These are phyloP conservation scores for Alternaria sp. DNA, from an alignment of 2,329 filamentous ascomycete genomes.

Conservation along the genomic window DNA sequence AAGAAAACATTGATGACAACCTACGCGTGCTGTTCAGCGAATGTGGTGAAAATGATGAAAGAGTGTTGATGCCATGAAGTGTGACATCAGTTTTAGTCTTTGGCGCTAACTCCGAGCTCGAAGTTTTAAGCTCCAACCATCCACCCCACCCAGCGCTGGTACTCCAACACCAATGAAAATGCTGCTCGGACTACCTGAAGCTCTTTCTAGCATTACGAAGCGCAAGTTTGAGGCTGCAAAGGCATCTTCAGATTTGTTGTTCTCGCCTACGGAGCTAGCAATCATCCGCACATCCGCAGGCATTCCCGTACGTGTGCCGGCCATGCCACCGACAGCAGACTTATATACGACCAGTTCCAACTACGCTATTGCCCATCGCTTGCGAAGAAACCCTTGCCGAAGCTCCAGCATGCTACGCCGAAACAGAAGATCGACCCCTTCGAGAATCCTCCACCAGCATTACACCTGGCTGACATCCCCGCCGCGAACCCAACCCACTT, in stretches of 20 bases:
- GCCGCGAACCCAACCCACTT: conserved; percentile 60
- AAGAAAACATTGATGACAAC: neutral
- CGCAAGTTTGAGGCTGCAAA: conserved; percentile 50
- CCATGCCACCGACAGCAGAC: conserved; percentile 6
- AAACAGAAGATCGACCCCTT: conserved; percentile 65
- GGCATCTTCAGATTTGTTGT: conserved; percentile 45
- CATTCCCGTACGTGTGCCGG: conserved; percentile 46
- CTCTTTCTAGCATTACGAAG: conserved; percentile 49
- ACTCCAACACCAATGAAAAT: conserved; percentile 26
- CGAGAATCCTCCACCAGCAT: conserved; percentile 63
- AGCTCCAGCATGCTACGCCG: conserved; percentile 48
- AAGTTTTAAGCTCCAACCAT: neutral
- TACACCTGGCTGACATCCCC: conserved; percentile 64
- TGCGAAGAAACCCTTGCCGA: conserved; percentile 67
- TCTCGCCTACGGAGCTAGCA: conserved; percentile 52
- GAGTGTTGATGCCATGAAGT: neutral
- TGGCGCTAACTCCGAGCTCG: conserved; percentile 8
- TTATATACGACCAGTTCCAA: conserved; percentile 67
- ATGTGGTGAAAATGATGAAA: conserved; percentile 1
- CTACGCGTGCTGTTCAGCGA: neutral
- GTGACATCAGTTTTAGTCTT: conserved; percentile 11
- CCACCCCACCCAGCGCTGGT: neutral
- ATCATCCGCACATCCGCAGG: conserved; percentile 48
- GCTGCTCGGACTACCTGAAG: conserved; percentile 44
- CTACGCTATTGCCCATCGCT: conserved; percentile 74